phyloP scores from a whole-genome alignment of 352 stramenopile species.

The Globisporangium perplexum region DNA sequence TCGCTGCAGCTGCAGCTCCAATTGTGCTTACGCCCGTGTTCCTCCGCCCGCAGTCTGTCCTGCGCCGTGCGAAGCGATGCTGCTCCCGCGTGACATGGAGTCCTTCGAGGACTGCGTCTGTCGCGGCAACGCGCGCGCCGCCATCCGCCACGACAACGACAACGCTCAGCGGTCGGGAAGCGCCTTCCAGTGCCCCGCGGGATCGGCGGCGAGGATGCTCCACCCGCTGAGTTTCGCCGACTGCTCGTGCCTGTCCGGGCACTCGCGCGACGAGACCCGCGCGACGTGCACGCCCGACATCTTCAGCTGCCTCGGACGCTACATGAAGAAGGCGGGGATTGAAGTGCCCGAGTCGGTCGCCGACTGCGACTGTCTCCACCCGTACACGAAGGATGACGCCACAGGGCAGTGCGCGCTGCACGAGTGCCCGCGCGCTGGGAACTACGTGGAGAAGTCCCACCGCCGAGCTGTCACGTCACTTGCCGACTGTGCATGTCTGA shows the following conservation, averaged over 20 bases:
- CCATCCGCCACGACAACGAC: conserved; percentile 14
- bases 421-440: conserved; percentile 62
- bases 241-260: conserved; percentile 26
- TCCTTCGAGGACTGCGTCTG: conserved; percentile 70
- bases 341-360: conserved; percentile 31
- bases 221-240: conserved; percentile 37
- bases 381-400: conserved; percentile 63
- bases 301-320: conserved; percentile 58
- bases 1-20: too few relatives aligned
- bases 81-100: conserved; percentile 82
- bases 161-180: background rate
- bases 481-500: conserved; percentile 63
- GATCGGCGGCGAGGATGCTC: conserved; percentile 22
- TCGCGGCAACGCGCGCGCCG: conserved; percentile 3
- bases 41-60: conserved; percentile 66
- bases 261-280: conserved; percentile 31
- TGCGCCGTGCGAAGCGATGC: conserved; percentile 56
- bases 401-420: conserved; percentile 47
- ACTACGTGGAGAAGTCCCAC: conserved; percentile 60
- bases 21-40: too few relatives aligned
- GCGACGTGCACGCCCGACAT: conserved; percentile 22
- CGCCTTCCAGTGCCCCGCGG: conserved; percentile 28
- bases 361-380: conserved; percentile 68
- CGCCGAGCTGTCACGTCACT: conserved; percentile 38
- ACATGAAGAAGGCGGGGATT: conserved; percentile 34